Evolutionary conservation across 2,329 filamentous ascomycete genomes (phyloP).

Genomic region (Aureobasidium vineae): DNA sequence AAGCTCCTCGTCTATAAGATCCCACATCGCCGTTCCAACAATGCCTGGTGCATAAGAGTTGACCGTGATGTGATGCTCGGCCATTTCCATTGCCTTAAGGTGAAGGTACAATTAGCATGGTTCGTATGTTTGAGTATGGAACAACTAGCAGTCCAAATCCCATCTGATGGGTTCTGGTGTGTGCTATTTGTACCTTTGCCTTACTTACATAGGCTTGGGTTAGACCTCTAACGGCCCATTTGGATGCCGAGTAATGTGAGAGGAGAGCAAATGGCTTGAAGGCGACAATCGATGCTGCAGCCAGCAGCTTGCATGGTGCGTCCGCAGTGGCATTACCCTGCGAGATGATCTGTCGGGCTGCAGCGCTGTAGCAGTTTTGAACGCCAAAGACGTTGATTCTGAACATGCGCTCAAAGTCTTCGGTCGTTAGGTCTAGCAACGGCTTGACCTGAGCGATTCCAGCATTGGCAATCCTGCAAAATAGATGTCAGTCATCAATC

Average conservation of each 20-base stretch:
- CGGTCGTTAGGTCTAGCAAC: slow-evolving; percentile 56
- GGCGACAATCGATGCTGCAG: slow-evolving; percentile 52
- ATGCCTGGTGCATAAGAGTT: slow-evolving; percentile 68
- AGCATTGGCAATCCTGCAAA: slow-evolving; percentile 57
- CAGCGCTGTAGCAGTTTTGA: slow-evolving; percentile 63
- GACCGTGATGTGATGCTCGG: slow-evolving; percentile 61
- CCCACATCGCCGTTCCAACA: slow-evolving; percentile 65
- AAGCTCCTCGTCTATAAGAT: slow-evolving; percentile 62
- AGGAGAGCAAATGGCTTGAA: slow-evolving; percentile 61
- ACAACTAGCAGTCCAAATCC: too few species aligned
- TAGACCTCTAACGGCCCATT: slow-evolving; percentile 65
- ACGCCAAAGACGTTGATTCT: slow-evolving; percentile 64
- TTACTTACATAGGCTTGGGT: slow-evolving; percentile 65
- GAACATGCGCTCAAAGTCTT: slow-evolving; percentile 60
- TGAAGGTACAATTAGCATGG: too few species aligned
- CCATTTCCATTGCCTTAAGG: slow-evolving; percentile 67
- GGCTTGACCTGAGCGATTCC: slow-evolving; percentile 60
- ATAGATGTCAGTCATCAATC: background rate
- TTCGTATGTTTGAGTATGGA: too few species aligned
- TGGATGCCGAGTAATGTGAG: slow-evolving; percentile 62
- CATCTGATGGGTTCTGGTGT: too few species aligned
- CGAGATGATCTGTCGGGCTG: slow-evolving; percentile 63
- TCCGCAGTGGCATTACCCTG: slow-evolving; percentile 52
- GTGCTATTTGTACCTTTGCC: too few species aligned
- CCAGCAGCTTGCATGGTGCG: slow-evolving; percentile 49